Percentiles rank a stretch among this genome's conserved stretches.
These are phyloP conservation scores for Daldinia vernicosa DNA, from an alignment of 495 filamentous ascomycete genomes.

Conservation along the genomic window DNA sequence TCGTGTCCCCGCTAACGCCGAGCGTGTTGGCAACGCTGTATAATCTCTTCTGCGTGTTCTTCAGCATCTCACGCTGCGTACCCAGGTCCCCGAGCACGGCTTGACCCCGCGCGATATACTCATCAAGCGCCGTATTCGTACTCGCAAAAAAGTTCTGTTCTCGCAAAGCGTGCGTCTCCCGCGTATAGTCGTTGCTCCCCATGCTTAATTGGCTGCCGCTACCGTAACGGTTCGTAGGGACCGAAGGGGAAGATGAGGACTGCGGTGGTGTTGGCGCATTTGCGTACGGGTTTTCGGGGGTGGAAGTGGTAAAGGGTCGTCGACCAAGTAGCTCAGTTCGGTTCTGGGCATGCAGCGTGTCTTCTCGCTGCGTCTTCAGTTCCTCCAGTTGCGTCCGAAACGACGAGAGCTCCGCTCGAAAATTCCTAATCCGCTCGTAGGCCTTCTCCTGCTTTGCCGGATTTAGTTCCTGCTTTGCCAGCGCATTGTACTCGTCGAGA, in stretches of 20 bases:
- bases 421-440: constrained; percentile 82
- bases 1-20: constrained; percentile 93
- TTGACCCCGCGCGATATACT: constrained; percentile 90
- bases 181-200: constrained; percentile 64
- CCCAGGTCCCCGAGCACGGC: constrained; percentile 89
- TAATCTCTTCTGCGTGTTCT: constrained; percentile 87
- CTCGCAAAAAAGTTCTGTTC: constrained; percentile 86
- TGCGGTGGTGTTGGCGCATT: constrained; percentile 52
- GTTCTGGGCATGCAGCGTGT: constrained; percentile 75
- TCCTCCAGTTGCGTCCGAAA: constrained; percentile 79
- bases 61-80: constrained; percentile 91
- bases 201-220: constrained; percentile 63
- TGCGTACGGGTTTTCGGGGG: constrained; percentile 95
- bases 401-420: constrained; percentile 80
- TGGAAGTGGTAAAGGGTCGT: constrained; percentile 84
- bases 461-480: constrained; percentile 87
- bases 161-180: constrained; percentile 85
- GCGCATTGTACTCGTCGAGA: constrained; percentile 87
- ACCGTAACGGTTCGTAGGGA: constrained; percentile 47
- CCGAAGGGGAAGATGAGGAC: constrained; percentile 28
- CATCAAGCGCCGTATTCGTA: constrained; percentile 85
- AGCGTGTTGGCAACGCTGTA: constrained; percentile 95
- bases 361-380: constrained; percentile 78
- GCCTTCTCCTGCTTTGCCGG: constrained; percentile 91
- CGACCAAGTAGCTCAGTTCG: constrained; percentile 87